These are phyloP conservation scores for Lachnellula arida DNA, from an alignment of 2,329 filamentous ascomycete species.

Conservation along the genomic window DNA sequence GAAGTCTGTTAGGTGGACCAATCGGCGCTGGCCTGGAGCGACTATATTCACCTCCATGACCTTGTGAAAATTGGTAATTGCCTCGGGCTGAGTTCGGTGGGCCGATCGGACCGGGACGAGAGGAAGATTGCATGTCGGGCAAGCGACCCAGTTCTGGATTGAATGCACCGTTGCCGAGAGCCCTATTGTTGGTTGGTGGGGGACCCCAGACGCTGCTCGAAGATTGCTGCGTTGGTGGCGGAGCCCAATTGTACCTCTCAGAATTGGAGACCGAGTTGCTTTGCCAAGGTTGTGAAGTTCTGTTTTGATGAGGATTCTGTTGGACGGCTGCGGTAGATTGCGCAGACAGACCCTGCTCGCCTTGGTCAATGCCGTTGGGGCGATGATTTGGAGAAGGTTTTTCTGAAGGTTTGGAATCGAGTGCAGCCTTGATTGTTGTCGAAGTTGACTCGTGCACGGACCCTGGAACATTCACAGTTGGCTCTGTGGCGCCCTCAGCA, in stretches of 20 bases:
- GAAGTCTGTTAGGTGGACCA: conserved; percentile 28
- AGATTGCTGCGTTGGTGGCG: conserved; percentile 38
- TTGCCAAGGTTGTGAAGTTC: conserved; percentile 29
- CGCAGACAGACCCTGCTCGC: conserved; percentile 32
- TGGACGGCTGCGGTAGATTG: conserved; percentile 28
- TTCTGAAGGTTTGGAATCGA: conserved; percentile 10
- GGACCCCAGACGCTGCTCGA: conserved; percentile 68
- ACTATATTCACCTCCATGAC: conserved; percentile 27
- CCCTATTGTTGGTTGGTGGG: conserved; percentile 59
- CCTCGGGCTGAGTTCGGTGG: conserved; percentile 27
- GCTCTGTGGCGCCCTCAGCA: conserved; percentile 5
- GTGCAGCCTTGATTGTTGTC: background rate
- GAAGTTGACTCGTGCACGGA: conserved; percentile 5
- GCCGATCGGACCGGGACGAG: conserved; percentile 33
- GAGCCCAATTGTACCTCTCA: conserved; percentile 48
- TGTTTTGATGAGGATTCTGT: conserved; percentile 18
- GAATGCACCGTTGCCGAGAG: conserved; percentile 75
- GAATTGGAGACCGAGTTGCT: conserved; percentile 27
- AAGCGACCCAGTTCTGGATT: conserved; percentile 52
- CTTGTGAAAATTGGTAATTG: conserved; percentile 26
- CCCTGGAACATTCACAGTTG: conserved; percentile 12
- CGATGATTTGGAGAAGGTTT: conserved; percentile 13
- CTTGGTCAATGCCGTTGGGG: conserved; percentile 20
- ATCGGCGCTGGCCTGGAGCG: conserved; percentile 29
- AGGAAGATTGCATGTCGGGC: conserved; percentile 27